Evolutionary conservation across 1,139 yeast genomes (phyloP).

Genomic region (Hansenula lynferdii): DNA sequence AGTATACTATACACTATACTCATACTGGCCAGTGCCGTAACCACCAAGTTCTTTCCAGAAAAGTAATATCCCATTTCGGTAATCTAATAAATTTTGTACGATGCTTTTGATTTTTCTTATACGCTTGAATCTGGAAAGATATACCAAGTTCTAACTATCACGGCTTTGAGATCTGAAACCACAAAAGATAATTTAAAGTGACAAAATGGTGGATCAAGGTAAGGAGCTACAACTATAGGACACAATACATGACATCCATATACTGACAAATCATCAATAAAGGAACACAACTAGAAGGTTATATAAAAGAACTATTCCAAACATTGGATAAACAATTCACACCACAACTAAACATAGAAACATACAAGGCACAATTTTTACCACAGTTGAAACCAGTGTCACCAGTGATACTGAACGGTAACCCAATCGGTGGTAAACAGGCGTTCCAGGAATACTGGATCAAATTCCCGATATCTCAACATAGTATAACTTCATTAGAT

Average conservation of each 20-base stretch:
- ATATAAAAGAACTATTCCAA: slow-evolving; percentile 24
- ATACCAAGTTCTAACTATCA: too few relatives aligned
- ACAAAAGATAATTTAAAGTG: too few relatives aligned
- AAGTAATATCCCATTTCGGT: too few relatives aligned
- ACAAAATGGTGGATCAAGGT: slow-evolving; percentile 18
- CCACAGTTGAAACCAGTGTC: slow-evolving; percentile 40
- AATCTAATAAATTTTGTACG: too few relatives aligned
- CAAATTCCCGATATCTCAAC: slow-evolving; percentile 55
- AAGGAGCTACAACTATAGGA: neutral
- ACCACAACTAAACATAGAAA: slow-evolving; percentile 33
- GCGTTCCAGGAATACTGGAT: slow-evolving; percentile 67
- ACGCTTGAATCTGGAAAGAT: too few relatives aligned
- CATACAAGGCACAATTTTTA: slow-evolving; percentile 43
- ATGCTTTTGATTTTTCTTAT: too few relatives aligned
- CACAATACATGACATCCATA: neutral
- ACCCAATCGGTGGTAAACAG: slow-evolving; percentile 54
- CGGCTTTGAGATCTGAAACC: too few relatives aligned
- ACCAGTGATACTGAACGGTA: slow-evolving; percentile 58
- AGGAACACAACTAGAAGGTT: slow-evolving; percentile 20
- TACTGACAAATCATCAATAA: neutral
- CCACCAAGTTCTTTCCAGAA: too few relatives aligned
- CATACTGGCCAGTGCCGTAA: too few relatives aligned
- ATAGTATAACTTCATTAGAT: slow-evolving; percentile 57
- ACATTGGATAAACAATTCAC: slow-evolving; percentile 32
- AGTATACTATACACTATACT: too few relatives aligned